phyloP scores from a whole-genome alignment of 192 early-diverging fungal species.

The Chytriomyces sp. region DNA sequence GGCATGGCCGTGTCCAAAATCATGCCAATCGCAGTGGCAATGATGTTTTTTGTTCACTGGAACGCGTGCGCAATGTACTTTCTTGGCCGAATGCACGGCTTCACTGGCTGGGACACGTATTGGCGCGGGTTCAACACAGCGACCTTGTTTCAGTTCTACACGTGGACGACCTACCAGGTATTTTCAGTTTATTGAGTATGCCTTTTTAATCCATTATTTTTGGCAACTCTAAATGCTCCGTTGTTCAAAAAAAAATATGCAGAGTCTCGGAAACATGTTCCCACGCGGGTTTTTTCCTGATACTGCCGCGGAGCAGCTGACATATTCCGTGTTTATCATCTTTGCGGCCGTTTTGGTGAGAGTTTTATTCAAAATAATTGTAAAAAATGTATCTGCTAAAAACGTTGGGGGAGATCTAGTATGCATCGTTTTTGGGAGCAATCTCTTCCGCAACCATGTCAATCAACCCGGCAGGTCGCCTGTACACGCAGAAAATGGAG shows the following conservation, averaged over 20 bases:
- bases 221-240: no score
- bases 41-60: conserved; percentile 1
- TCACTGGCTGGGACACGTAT: neutral
- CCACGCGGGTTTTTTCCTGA: conserved; percentile 11
- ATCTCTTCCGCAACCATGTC: conserved; percentile 26
- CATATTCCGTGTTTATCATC: conserved; percentile 7
- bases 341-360: conserved; percentile 19
- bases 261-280: conserved; percentile 22
- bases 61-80: conserved; percentile 12
- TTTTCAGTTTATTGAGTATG: neutral
- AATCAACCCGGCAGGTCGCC: conserved; percentile 14
- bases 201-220: no score
- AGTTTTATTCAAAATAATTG: no score
- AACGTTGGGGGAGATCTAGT: neutral
- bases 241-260: neutral
- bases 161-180: conserved; percentile 12
- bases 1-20: neutral
- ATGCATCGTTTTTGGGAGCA: conserved; percentile 16
- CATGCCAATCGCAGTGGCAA: conserved; percentile 2
- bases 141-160: neutral
- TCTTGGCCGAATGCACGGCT: neutral
- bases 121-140: neutral
- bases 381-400: no score
- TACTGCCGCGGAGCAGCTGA: conserved; percentile 6
- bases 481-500: conserved; percentile 28